Base-by-base conservation (phyloP, 2,329 filamentous ascomycete species). In the Lachnellula subtilissima region DNA sequence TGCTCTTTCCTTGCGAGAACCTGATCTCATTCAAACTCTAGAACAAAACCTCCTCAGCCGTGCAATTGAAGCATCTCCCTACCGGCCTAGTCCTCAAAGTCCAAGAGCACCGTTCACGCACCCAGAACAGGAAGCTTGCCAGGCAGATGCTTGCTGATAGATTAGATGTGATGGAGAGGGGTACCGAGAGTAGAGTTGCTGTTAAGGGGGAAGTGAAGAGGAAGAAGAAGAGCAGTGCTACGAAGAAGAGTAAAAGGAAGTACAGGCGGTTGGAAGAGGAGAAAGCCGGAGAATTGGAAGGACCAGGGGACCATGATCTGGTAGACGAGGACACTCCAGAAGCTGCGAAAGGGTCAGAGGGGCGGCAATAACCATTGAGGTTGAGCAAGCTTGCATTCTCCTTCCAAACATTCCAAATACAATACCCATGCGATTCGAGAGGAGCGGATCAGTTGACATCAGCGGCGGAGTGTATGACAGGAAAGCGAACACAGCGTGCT, bases 1-100 rank as follows among this genome's bases (percentile, higher is more conserved):
- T 9, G 11, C 49, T 45, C 19, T 25, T 32, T 50, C 2, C 12
- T 28, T 9, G 15, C 19, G 7, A 7, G 22, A 15, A 23, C 52
- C 23, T 28, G 39, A 3, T 47, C 54, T 60, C 55, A 54, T 17
- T n/a, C 36, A n/a, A 17, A 25, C 17, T 19, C 28, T 59, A 86
- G 87, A 99, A 99, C 75, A 99, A 99, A 83, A 99, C 94, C 25
- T 91, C 86, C 62, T 97, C 90, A 0, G 93, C 93, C 39, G 93
- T 97, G 2, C 94, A 99, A 71, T 79, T 99, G 37, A 94, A 87
- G 64, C 94, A 99, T 72, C 75, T 88, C 15, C 91, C 93, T 5
- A 96, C 92, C 0, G 93, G 93, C 59, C 84, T 97, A 52, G 92
- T 97, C 14, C 83, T 99, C 61, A 99, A 99, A 75, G 93, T 85